These are phyloP conservation scores for Rickenella mellea DNA, from an alignment of 768 basidiomycete species.

Conservation along the genomic window DNA sequence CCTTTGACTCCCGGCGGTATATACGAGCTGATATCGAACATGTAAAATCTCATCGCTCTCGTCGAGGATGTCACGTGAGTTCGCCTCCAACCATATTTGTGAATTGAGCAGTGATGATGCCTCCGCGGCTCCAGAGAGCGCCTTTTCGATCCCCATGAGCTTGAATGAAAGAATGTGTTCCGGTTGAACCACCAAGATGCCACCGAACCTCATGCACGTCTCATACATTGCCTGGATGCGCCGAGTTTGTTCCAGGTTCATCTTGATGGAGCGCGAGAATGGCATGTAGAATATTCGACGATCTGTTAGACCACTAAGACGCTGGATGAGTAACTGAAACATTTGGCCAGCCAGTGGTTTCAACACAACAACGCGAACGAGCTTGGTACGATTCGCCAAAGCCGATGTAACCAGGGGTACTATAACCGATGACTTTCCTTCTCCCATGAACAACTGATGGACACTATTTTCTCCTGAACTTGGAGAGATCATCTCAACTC, in stretches of 20 bases:
- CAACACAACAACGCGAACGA: constrained; percentile 40
- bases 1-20: constrained; percentile 3
- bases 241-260: constrained; percentile 6
- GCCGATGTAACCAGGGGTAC: constrained; percentile 31
- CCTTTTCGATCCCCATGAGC: constrained; percentile 38
- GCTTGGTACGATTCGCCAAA: constrained; percentile 32
- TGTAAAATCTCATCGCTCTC: constrained; percentile 29
- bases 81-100: constrained; percentile 13
- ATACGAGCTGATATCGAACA: constrained; percentile 4
- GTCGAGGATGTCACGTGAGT: constrained; percentile 31
- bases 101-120: constrained; percentile 5
- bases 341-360: constrained; percentile 37
- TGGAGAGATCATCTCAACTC: constrained; percentile 38
- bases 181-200: constrained; percentile 41
- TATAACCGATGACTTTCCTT: constrained; percentile 46
- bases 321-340: constrained; percentile 36
- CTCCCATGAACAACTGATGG: constrained; percentile 50
- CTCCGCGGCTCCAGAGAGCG: no score
- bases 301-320: constrained; percentile 34
- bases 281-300: constrained; percentile 40
- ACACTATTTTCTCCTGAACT: constrained; percentile 23
- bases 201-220: constrained; percentile 28
- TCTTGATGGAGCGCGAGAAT: constrained; percentile 31
- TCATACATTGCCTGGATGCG: constrained; percentile 23
- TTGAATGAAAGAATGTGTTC: constrained; percentile 45